Evolutionary conservation across 2,329 filamentous ascomycete species (phyloP), one percentile per base, ranked within the genome.

Genomic region (Cladophialophora psammophila): DNA sequence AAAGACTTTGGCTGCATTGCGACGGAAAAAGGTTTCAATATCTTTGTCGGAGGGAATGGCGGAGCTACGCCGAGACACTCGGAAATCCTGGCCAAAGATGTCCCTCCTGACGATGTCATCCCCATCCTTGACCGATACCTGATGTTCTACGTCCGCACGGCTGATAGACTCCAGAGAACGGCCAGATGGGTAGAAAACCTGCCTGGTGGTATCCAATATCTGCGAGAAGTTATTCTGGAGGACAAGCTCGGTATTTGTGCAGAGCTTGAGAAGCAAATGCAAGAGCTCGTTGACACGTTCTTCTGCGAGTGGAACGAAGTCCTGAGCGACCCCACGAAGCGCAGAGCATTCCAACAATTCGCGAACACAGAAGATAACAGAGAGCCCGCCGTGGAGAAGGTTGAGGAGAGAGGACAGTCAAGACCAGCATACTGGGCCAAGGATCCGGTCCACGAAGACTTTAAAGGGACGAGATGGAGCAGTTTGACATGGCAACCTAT

Each of bases 1-100:
- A 97, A 97, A 79, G 93, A 97, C 75, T 97, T 97, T 73, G 93
- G 93, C 26, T 87, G 96, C 57, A 96, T 97, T 65, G 93, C 93
- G 13, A 96, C 92, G 0, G 93, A 96, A 69, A 96, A 95, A 74
- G 93, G 93, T 35, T 97, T 92, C 86, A 97, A 97, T 79, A 89
- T 97, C 77, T 96, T 93, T 73, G 92, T 97, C 1, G 93, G 86
- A 38, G 93, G 93, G 56, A 97, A 97, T 76, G 93, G 93, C 60
- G 93, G 94, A 66, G 92, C 92, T 15, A 94, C 92, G 72, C 93
- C 93, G 4, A 84, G 87, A 42, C 93, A 97, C 76, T 88, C 90
- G 0, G 92, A 96, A 73, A 84, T 97, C 1, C 85, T 97, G 0
- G 92, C 92, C 67, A 94, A 93, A 76, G 93, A 97, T 73, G 92